These are phyloP conservation scores for Paraleonurus japonicus DNA, from an alignment of 257 asterid species.

Conservation along the genomic window DNA sequence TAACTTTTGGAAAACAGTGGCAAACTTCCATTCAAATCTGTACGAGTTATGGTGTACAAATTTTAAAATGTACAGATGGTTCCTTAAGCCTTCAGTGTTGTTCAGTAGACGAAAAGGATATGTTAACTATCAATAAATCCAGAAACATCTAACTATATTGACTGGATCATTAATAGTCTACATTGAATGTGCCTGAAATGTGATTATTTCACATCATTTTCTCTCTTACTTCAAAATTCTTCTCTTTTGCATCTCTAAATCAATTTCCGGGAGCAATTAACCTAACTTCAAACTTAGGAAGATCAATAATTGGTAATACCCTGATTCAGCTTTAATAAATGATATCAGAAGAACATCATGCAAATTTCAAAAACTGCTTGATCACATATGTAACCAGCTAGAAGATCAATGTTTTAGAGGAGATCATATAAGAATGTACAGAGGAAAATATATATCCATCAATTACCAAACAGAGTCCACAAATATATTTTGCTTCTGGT, in stretches of 20 bases:
- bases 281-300: neutral
- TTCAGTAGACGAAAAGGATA: neutral
- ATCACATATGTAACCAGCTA: neutral
- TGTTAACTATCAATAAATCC: neutral
- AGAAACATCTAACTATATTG: neutral
- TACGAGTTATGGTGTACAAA: neutral
- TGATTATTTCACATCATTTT: neutral
- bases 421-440: constrained; percentile 1
- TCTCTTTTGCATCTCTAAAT: neutral
- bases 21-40: neutral
- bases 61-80: neutral
- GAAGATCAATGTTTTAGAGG: constrained; percentile 3
- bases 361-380: neutral
- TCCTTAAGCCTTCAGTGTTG: neutral
- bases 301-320: neutral
- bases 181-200: neutral
- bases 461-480: constrained; percentile 18
- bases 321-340: neutral
- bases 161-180: neutral
- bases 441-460: constrained; percentile 16
- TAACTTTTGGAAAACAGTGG: neutral
- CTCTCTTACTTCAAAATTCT: neutral
- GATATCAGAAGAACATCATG: no score
- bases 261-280: neutral
- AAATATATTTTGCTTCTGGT: constrained; percentile 18